These are phyloP conservation scores for Fusarium anguioides DNA, from an alignment of 2,329 filamentous ascomycete species.

Conservation along the genomic window DNA sequence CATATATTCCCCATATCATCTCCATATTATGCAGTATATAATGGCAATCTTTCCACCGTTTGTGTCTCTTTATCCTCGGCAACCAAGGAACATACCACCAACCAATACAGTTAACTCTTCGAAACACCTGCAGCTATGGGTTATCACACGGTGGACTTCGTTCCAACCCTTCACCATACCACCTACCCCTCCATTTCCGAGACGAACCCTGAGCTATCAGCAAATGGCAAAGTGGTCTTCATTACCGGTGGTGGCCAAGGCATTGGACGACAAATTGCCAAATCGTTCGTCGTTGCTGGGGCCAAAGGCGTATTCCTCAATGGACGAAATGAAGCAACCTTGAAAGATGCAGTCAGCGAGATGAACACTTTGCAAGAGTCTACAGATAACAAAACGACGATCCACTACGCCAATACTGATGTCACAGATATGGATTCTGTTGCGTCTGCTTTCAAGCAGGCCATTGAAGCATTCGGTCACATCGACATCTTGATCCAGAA, in stretches of 20 bases:
- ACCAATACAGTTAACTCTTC: too few species aligned
- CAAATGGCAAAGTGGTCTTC: background rate
- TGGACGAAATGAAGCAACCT: background rate
- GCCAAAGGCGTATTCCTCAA: background rate
- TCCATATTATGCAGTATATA: too few species aligned
- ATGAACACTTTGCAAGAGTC: background rate
- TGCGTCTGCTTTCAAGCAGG: background rate
- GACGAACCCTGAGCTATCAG: background rate
- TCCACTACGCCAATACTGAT: background rate
- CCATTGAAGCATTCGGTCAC: background rate
- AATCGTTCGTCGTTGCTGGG: background rate
- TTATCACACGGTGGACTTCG: too few species aligned
- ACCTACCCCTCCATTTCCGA: background rate
- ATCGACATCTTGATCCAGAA: slow-evolving; percentile 1
- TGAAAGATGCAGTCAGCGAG: background rate
- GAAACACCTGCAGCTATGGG: too few species aligned
- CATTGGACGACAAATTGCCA: background rate
- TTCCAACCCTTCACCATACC: background rate
- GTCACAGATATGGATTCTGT: background rate
- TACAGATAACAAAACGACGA: fast-evolving
- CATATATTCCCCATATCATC: too few species aligned
- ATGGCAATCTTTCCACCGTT: too few species aligned
- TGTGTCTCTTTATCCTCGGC: background rate
- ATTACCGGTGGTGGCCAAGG: slow-evolving; percentile 4
- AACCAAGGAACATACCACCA: too few species aligned